Conservation (phyloP, 257 asterid genomes). For the Solanum neorickii region DNA sequence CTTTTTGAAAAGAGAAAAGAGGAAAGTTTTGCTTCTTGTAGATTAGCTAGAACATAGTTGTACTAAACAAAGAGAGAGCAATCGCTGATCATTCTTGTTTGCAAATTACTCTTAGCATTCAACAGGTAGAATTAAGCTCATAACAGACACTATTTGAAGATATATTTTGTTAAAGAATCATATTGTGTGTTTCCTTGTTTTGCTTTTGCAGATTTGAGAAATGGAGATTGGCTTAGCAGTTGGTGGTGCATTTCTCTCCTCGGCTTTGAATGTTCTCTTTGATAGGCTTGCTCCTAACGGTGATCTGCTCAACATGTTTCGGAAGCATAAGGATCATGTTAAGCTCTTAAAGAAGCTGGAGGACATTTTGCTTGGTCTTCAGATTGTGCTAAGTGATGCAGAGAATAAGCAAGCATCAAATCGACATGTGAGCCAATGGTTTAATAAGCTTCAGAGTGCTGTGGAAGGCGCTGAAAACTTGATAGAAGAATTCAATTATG, state of each 20-base stretch:
- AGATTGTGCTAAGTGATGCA: constrained; percentile 5
- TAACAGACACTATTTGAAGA: background rate
- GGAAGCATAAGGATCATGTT: background rate
- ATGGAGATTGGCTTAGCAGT: background rate
- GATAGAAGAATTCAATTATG: constrained; percentile 2
- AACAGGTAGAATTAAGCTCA: no score
- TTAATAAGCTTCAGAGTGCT: background rate
- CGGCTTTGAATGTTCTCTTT: background rate
- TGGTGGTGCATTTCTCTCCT: background rate
- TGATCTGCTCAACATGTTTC: background rate
- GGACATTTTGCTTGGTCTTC: background rate
- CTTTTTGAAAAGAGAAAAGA: no score
- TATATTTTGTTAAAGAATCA: background rate
- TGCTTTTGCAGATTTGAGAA: background rate
- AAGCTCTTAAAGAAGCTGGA: background rate
- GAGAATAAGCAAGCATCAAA: background rate
- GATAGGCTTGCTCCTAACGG: background rate
- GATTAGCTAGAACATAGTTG: no score
- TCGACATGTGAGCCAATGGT: background rate
- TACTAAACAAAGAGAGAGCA: no score
- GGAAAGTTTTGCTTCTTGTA: no score
- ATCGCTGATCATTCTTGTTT: no score
- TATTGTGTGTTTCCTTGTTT: background rate
- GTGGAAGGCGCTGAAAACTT: background rate
- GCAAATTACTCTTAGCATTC: no score